Conservation (phyloP, 2,329 filamentous ascomycete species). For the Bisporella sp. region DNA sequence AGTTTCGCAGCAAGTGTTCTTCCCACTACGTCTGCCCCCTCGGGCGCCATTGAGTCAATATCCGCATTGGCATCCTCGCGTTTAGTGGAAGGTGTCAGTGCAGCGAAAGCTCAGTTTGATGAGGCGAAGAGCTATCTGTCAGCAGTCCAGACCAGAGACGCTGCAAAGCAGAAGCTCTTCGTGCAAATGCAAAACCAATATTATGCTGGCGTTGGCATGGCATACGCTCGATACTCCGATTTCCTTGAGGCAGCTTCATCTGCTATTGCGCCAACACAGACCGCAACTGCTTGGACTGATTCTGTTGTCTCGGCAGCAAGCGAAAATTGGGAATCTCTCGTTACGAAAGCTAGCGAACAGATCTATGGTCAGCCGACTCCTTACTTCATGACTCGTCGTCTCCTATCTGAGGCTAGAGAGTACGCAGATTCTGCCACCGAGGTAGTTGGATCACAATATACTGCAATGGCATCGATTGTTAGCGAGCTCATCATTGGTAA, state of each 20-base stretch:
- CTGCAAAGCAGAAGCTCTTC: constrained; percentile 45
- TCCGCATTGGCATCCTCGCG: constrained; percentile 64
- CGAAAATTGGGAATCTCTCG: constrained; percentile 30
- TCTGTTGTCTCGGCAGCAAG: constrained; percentile 41
- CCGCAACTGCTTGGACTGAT: constrained; percentile 41
- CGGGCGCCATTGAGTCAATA: constrained; percentile 36
- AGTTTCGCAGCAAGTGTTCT: constrained; percentile 54
- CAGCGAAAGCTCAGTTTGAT: constrained; percentile 65
- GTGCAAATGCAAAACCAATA: constrained; percentile 60
- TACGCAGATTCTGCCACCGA: constrained; percentile 58
- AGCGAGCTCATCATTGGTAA: constrained; percentile 71
- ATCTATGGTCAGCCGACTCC: constrained; percentile 26
- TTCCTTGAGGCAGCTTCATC: constrained; percentile 67
- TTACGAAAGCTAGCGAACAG: constrained; percentile 26
- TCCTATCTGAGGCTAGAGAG: constrained; percentile 42
- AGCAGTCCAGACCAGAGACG: constrained; percentile 44
- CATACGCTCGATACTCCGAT: constrained; percentile 71
- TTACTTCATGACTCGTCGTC: constrained; percentile 32
- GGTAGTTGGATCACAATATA: constrained; percentile 54
- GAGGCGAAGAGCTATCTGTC: constrained; percentile 60
- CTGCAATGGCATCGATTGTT: constrained; percentile 62
- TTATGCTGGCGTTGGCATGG: constrained; percentile 71
- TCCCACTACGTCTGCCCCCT: too few relatives aligned
- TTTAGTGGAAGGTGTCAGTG: constrained; percentile 61
- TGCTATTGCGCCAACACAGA: constrained; percentile 57